phyloP scores from a whole-genome alignment of 805 yeast species.

The Tetrapisispora iriomotensis region DNA sequence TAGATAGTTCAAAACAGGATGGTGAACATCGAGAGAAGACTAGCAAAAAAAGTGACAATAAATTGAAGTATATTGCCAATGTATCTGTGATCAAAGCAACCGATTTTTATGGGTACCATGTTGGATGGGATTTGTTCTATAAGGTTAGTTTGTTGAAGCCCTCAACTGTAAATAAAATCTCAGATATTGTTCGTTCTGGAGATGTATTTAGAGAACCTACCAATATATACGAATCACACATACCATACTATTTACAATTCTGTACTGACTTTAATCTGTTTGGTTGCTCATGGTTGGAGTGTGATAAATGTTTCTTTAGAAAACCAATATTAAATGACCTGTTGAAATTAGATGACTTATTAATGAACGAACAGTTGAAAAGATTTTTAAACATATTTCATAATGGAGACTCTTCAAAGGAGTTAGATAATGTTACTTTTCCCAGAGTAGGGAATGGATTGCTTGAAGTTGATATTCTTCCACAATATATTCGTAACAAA shows the following conservation, averaged over 20 bases:
- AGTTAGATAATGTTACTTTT: conserved; percentile 11
- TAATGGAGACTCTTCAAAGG: conserved; percentile 9
- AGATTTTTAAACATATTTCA: conserved; percentile 24
- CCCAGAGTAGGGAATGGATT: conserved; percentile 53
- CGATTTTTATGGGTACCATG: conserved; percentile 77
- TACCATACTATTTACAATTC: conserved; percentile 70
- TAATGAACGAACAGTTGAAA: conserved; percentile 28
- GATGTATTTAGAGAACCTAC: conserved; percentile 29
- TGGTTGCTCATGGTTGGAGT: conserved; percentile 71
- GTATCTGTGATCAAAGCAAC: conserved; percentile 59
- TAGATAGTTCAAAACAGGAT: conserved; percentile 2
- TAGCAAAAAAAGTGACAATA: neutral
- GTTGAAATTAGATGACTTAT: conserved; percentile 21
- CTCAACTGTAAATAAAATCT: conserved; percentile 42
- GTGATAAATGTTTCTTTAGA: conserved; percentile 43
- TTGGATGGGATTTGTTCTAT: conserved; percentile 53
- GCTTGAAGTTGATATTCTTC: conserved; percentile 62
- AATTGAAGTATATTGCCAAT: conserved; percentile 43
- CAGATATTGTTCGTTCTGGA: conserved; percentile 40
- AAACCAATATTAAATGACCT: conserved; percentile 38
- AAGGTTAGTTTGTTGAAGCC: conserved; percentile 66
- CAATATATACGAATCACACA: conserved; percentile 69
- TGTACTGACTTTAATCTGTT: conserved; percentile 71
- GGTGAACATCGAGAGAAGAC: conserved; percentile 2
- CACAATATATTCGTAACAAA: conserved; percentile 54